These are phyloP conservation scores for Helminthosporium solani DNA, from an alignment of 2,329 filamentous ascomycete species.

Conservation along the genomic window DNA sequence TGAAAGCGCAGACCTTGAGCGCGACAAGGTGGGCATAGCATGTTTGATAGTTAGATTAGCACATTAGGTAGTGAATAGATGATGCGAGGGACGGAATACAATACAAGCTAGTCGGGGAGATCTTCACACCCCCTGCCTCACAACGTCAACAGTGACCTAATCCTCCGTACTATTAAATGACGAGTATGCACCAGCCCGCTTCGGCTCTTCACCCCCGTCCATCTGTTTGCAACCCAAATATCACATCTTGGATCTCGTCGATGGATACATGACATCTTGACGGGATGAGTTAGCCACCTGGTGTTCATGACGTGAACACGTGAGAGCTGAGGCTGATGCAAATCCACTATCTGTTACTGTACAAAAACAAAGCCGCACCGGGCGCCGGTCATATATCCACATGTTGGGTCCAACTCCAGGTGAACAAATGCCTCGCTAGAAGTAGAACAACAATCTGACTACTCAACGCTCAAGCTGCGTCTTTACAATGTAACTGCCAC, in stretches of 20 bases:
- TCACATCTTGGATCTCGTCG: too few relatives aligned
- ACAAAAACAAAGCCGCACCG: neutral
- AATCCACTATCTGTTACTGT: neutral
- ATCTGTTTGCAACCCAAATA: too few relatives aligned
- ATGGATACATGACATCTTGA: too few relatives aligned
- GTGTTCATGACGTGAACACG: too few relatives aligned
- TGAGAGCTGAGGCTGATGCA: neutral
- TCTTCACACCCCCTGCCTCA: too few relatives aligned
- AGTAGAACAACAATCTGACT: neutral
- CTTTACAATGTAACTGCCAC: neutral
- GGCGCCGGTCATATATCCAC: constrained; percentile 1
- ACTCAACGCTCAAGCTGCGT: neutral
- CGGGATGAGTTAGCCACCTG: too few relatives aligned
- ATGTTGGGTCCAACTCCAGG: neutral
- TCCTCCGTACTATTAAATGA: too few relatives aligned
- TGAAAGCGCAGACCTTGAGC: neutral
- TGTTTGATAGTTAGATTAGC: neutral
- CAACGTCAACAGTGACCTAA: neutral
- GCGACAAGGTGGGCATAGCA: neutral
- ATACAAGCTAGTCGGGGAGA: too few relatives aligned
- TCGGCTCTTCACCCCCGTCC: too few relatives aligned
- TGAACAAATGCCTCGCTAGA: neutral
- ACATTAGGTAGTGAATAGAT: too few relatives aligned
- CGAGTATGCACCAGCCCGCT: too few relatives aligned
- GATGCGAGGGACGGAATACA: too few relatives aligned